Evolutionary conservation across 2,329 filamentous ascomycete species (phyloP), one percentile per base, ranked within the genome.

Genomic region (Basipetospora chlamydospora): DNA sequence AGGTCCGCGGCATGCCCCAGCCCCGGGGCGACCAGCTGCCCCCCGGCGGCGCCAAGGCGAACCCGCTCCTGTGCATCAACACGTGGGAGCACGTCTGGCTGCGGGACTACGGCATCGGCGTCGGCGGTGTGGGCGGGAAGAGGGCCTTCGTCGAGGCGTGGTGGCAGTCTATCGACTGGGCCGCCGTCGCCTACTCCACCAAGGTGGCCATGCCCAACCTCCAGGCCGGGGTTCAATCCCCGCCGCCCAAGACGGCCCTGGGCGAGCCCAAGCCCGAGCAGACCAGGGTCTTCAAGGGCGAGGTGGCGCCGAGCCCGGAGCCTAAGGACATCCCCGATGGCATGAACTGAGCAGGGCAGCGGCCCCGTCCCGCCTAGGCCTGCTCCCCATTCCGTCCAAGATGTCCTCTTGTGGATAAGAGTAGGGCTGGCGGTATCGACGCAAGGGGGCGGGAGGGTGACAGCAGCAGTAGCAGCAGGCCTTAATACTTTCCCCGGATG

Each of bases 51-150:
- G 68, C 74, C 44, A 69, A 80, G 33, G 57, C 87, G 23, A 66
- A 75, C 39, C 87, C 88, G 10, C 66, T 96, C 42, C 63, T 98
- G 48, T 95, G 88, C 54, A 70, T 96, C 41, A 96, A 86, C 61
- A 94, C 86, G 5, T 98, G 90, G 90, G 80, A 96, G 64, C 90
- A 96, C 59, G 78, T 80, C 7, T 98, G 82, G 74, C 61, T 96
- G 55, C 70, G 73, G 38, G 86, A 96, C 56, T 95, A 82, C 57
- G 73, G 73, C 35, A 53, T 76, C 21, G 65, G 66, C 8, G 55
- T 50, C 2, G 55, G 55, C 28, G 79, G 79, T 5, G 56, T 77
- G 39, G 67, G 64, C 30, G 85, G 84, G 34, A 98, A 95, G 73
- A 64, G 66, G 37, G 59, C 64, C 36, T 98, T 74, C 56, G 66